phyloP scores from a whole-genome alignment of 768 basidiomycete genomes.

The Lentinula sp. region DNA sequence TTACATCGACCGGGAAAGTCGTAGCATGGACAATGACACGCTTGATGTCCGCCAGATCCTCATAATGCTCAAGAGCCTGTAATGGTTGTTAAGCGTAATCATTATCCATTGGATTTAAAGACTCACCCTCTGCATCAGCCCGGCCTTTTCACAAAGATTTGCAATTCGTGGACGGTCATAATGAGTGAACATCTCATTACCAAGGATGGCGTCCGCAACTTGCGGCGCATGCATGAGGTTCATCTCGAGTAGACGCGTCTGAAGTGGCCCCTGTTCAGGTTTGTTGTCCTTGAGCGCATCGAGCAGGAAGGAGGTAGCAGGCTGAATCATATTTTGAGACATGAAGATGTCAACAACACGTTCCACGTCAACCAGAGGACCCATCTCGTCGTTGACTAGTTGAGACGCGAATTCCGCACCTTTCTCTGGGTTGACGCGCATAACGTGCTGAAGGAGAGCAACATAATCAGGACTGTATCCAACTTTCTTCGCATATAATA shows the following conservation, averaged over 20 bases:
- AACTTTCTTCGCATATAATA: constrained; percentile 96
- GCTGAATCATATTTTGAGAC: constrained; percentile 99
- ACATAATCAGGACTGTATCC: constrained; percentile 91
- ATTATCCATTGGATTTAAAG: background rate
- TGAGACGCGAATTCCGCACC: constrained; percentile 97
- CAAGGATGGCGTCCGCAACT: constrained; percentile 97
- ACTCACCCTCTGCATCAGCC: constrained; percentile 83
- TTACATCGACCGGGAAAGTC: constrained; percentile 75
- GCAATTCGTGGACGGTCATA: constrained; percentile 96
- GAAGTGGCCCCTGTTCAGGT: constrained; percentile 92
- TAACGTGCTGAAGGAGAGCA: constrained; percentile 88
- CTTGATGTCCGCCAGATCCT: constrained; percentile 98
- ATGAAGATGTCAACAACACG: constrained; percentile 98
- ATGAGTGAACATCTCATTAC: constrained; percentile 97
- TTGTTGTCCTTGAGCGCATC: constrained; percentile 98
- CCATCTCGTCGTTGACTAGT: constrained; percentile 88
- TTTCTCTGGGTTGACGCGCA: constrained; percentile 95
- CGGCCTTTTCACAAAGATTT: constrained; percentile 98
- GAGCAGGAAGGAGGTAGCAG: constrained; percentile 94
- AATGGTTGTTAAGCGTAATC: constrained; percentile 11
- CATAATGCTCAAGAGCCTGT: constrained; percentile 97
- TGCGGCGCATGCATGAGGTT: constrained; percentile 97
- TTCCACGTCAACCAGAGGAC: constrained; percentile 91
- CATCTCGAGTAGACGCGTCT: constrained; percentile 96
- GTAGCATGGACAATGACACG: constrained; percentile 92